Evolutionary conservation across 495 filamentous ascomycete genomes (phyloP), one percentile per base, ranked within the genome.

Genomic region (Oidiodendron maius): DNA sequence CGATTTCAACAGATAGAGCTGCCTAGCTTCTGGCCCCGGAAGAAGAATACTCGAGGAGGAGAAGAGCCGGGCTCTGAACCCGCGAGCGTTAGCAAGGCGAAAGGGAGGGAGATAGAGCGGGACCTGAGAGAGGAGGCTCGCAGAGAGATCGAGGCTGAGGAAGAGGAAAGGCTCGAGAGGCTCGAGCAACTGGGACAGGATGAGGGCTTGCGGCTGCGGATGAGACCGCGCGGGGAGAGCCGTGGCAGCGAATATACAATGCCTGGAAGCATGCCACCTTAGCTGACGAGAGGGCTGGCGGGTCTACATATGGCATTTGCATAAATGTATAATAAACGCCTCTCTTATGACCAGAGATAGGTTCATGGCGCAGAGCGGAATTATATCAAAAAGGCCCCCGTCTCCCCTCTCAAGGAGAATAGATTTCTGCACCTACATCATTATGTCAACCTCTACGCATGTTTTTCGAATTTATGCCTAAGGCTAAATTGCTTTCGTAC

Each of bases 1-100:
- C 77, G 89, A 20, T 95, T 98, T 51, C 93, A 98, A 61, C 89
- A 97, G 45, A 91, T 98, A 30, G 89, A 86, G 6, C 68, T 98
- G 21, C 93, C 93, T 5, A 93, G 87, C 61, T 68, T 98, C 46
- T 98, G 93, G 93, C 93, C 94, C 8, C 71, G 94, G 41, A 97
- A 87, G 67, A 76, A 77, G 67, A 91, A 87, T 57, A 89, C 87
- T 13, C 69, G 87, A 13, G 87, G 81, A 30, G 76, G 75, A 4
- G 79, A 78, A 9, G 75, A 56, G 2, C 20, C 23, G 10, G 34
- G 34, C 5, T 30, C 26, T 22, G 57, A 64, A 32, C 48, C 56
- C 0, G 37, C 49, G 21, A 67, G 63, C 28, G 62, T 69, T 17
- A 64, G 68, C 44, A 72, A 71, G 17, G 47, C 45, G 25, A 58